Evolutionary conservation across 345 rosid genomes (phyloP).

Genomic region (Sisymbrium altissimum): DNA sequence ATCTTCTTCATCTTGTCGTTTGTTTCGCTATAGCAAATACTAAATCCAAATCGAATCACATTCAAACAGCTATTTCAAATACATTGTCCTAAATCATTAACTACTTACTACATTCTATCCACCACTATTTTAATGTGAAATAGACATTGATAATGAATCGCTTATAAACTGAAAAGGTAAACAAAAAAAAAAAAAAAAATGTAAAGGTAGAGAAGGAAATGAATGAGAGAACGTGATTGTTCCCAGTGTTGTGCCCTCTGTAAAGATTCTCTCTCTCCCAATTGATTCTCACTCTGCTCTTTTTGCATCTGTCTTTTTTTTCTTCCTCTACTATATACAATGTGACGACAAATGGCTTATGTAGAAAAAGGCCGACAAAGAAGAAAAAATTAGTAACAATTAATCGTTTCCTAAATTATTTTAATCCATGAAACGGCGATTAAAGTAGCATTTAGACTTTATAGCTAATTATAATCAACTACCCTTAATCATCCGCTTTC

Average conservation of each 20-base stretch:
- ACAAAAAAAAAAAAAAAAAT: neutral
- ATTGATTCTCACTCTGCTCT: constrained; percentile 15
- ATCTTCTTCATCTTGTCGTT: neutral
- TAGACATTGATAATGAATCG: too few relatives aligned
- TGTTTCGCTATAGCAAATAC: neutral
- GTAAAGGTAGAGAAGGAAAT: neutral
- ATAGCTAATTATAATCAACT: neutral
- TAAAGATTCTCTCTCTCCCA: constrained; percentile 28
- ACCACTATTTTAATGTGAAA: neutral
- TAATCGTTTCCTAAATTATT: neutral
- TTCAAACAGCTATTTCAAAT: neutral
- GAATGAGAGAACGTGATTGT: constrained; percentile 34
- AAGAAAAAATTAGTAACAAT: constrained; percentile 5
- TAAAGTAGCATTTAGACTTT: neutral
- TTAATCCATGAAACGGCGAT: constrained; percentile 9
- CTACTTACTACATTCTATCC: neutral
- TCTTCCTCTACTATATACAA: neutral
- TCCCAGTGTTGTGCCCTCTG: constrained; percentile 36
- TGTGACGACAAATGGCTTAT: constrained; percentile 26
- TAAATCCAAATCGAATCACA: constrained; percentile 6
- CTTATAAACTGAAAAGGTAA: neutral
- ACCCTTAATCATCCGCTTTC: neutral
- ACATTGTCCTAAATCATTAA: neutral
- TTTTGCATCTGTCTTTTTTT: neutral
- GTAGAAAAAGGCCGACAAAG: constrained; percentile 22